Evolutionary conservation across 768 basidiomycete genomes (phyloP), one percentile per base, ranked within the genome.

Genomic region (Trichaptum fuscoviolaceum): DNA sequence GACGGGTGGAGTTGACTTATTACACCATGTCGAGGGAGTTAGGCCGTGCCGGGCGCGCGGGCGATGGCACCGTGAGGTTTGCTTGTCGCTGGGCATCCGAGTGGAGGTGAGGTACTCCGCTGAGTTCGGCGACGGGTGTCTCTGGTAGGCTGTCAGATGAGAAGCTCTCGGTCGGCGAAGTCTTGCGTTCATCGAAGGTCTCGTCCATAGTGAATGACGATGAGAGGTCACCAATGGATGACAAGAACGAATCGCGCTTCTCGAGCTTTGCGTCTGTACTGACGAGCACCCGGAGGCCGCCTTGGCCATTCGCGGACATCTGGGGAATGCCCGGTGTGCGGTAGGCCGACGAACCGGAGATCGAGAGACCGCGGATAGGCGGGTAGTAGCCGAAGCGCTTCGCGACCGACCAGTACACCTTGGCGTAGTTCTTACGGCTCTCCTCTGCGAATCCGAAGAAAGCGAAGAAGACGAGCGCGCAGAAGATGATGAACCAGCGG

Each of bases 401-500:
- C 59, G 59, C 59, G 30, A 34, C 17, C 12, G 12, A 4, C 59
- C 24, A 61, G 57, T 25, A 57, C 34, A 52, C 64, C 20, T 8
- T 20, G 5, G 24, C 25, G 71, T 77, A 78, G 30, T 15, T 65
- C 66, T 63, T 69, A 12, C 66, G 36, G 7, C 69, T 63, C 58
- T 70, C 69, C 25, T 58, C 66, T 7, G 69, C 65, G 20, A 69
- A 57, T 35, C 69, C 69, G 35, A 70, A 70, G 69, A 70, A 67
- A 10, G 61, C 36, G 60, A 70, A 69, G 63, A 70, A 70, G 5
- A 69, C n/a, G 15, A 70, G 52, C 5, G 63, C 66, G 20, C 42
- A 64, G 58, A 69, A 57, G n/a, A 63, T 35, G 35, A 58, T n/a
- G 15, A 35, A 24, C 69, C 69, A 70, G 23, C 69, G 65, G 52